Evolutionary conservation across 768 basidiomycete species (phyloP), one percentile per base, ranked within the genome.

Genomic region (Psilocybe cyanescens): DNA sequence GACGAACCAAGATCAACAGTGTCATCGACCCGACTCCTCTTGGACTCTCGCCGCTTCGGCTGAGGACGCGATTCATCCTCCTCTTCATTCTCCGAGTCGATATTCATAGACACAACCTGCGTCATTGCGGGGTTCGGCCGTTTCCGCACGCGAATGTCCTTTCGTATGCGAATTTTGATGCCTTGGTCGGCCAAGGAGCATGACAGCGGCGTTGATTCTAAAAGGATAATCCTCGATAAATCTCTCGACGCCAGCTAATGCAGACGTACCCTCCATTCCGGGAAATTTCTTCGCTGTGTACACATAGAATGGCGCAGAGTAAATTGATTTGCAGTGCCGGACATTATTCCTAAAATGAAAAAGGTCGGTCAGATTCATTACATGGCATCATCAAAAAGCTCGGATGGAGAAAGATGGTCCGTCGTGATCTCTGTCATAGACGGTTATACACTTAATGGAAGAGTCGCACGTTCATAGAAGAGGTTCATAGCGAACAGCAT

Each of bases 281-380:
- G 95, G 95, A 71, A 97, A 97, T 75, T 95, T 95, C 83, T 97
- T 97, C 14, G 94, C 93, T 0, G 95, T 95, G 73, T 95, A 97
- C 9, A 97, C 96, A 64, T 95, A 94, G 75, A 98, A 98, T 0
- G 92, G 86, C 1, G 88, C 85, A 0, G 94, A 95, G 74, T 89
- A 91, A 59, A 95, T 94, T 0, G 90, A 91, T 70, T 92, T 93
- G 78, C 95, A 96, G 71, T 95, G 94, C 45, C 88, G 89, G 39
- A 97, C 94, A 61, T 89, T 90, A 67, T 89, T 88, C 12, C 92
- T 93, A 73, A 49, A 57, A 57, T 47, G 49, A 57, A 48, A 35
- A 57, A 29, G 44, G 45, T 35, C 33, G 33, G 33, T 35, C 33
- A 11, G 33, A 35, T 35, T 35, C 33, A 35, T 35, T 35, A 35